Base-by-base conservation (phyloP, 495 filamentous ascomycete genomes). In the Trichoderma gamsii region DNA sequence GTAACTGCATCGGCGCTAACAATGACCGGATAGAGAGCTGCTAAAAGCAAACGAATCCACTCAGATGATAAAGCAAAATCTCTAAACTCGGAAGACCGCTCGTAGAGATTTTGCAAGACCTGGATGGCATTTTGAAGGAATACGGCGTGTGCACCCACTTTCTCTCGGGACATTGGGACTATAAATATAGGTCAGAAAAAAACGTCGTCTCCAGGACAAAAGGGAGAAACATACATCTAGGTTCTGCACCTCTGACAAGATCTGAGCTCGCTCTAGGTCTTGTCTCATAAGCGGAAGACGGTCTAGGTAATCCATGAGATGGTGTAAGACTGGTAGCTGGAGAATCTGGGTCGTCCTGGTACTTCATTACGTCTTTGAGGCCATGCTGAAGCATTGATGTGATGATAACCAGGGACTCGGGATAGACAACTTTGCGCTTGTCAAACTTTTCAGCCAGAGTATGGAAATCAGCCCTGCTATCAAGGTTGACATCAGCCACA, bases 381-480 rank as follows among this genome's bases (percentile, higher is more conserved):
- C 91, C 94, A 68, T 87, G 86, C 70, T 91, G 89, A n/a, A 98
- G 78, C 93, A 99, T 96, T 4, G 87, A 84, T n/a, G 85, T 85
- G 38, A 99, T 90, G 7, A 96, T 87, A 0, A 88, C 87, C 23
- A 97, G 78, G 32, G 93, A 85, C 72, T 93, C 91, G 1, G 93
- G 89, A 73, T 91, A 90, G 4, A 86, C 82, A 4, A 97, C 84
- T 52, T 85, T 85, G 41, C 83, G 79, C 69, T 82, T 82, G 41
- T 83, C 82, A 73, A 98, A 96, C 5, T 85, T 83, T 61, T 92
- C 88, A 13, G 92, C 72, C 3, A 98, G 83, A 61, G 81, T 87
- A 74, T 86, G 89, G 23, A 89, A 82, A 69, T 92, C 88, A 72
- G 97, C 89, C 7, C 88, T 82, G 70, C 84, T 83, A 67, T 90